A percentile compares a stretch with the other conserved stretches of the same genome.
These are phyloP conservation scores for Trichosanthes truncata DNA, from an alignment of 306 rosid genomes.

Conservation along the genomic window DNA sequence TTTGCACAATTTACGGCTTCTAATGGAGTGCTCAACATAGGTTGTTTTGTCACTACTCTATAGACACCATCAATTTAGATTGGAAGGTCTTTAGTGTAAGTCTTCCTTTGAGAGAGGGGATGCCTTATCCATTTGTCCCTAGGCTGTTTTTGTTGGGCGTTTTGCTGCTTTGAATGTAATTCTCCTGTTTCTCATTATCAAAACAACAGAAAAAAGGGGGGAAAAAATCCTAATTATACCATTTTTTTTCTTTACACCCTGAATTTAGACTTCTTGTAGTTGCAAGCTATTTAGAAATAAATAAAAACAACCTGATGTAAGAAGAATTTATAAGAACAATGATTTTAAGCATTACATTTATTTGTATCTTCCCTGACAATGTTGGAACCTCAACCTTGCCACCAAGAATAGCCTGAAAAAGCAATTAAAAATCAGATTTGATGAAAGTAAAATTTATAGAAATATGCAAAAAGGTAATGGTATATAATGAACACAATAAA, in stretches of 20 bases:
- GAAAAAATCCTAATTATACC: neutral
- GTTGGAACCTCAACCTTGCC: constrained; percentile 89
- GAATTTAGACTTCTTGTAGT: neutral
- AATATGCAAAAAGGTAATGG: neutral
- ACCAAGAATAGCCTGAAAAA: constrained; percentile 91
- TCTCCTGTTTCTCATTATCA: neutral
- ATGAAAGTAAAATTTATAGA: neutral
- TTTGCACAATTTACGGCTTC: no score
- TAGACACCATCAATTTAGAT: no score
- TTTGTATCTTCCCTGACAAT: constrained; percentile 55
- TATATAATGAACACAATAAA: neutral
- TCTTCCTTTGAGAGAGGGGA: neutral
- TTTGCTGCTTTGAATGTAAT: neutral
- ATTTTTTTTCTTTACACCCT: neutral
- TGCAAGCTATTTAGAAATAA: neutral
- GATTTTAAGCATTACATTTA: constrained; percentile 44
- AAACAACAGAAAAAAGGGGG: no score
- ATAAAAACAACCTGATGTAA: constrained; percentile 3
- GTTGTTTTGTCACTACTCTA: no score
- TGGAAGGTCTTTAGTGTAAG: no score
- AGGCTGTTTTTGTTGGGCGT: neutral
- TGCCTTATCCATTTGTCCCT: neutral
- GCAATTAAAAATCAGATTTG: neutral
- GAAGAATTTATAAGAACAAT: neutral
- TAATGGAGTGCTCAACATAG: no score